phyloP scores from a whole-genome alignment of 345 rosid genomes.

The Raphanus raphanistrum region DNA sequence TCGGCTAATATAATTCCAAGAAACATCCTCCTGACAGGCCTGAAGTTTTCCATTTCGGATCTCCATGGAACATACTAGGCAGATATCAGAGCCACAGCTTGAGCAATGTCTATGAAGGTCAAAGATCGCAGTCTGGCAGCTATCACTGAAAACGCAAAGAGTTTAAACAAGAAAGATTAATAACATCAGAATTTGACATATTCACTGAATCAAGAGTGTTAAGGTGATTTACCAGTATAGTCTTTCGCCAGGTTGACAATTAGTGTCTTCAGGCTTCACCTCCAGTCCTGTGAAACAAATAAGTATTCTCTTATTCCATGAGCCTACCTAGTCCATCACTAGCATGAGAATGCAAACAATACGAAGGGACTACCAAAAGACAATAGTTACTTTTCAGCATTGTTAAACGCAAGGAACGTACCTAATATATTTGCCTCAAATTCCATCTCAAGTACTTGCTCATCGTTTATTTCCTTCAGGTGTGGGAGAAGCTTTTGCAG shows the following conservation, averaged over 20 bases:
- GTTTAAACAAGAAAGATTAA: conserved; percentile 5
- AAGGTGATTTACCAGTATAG: conserved; percentile 48
- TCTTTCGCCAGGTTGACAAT: conserved; percentile 41
- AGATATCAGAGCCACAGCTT: conserved; percentile 52
- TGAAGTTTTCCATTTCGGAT: conserved; percentile 51
- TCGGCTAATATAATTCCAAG: conserved; percentile 21
- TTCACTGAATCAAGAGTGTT: not conserved
- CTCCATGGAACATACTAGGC: conserved; percentile 61
- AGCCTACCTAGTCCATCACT: not conserved
- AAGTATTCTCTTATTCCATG: not conserved
- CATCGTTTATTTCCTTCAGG: conserved; percentile 46
- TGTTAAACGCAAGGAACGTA: conserved; percentile 27
- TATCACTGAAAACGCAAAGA: conserved; percentile 26
- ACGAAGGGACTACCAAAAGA: not conserved
- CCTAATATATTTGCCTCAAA: conserved; percentile 52
- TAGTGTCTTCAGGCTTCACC: conserved; percentile 5
- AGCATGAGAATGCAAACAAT: not conserved
- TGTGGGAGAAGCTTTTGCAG: conserved; percentile 49
- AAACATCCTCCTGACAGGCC: conserved; percentile 41
- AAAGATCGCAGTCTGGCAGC: conserved; percentile 63
- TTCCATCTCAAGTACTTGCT: conserved; percentile 50
- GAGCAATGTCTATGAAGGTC: conserved; percentile 60
- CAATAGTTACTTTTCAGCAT: not conserved
- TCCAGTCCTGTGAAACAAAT: conserved; percentile 19
- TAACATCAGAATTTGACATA: not conserved